A percentile compares a stretch with the other conserved stretches of the same genome.
Evolutionary conservation across 257 asterid genomes (phyloP).

Genomic region (Nicotiana tomentosiformis): DNA sequence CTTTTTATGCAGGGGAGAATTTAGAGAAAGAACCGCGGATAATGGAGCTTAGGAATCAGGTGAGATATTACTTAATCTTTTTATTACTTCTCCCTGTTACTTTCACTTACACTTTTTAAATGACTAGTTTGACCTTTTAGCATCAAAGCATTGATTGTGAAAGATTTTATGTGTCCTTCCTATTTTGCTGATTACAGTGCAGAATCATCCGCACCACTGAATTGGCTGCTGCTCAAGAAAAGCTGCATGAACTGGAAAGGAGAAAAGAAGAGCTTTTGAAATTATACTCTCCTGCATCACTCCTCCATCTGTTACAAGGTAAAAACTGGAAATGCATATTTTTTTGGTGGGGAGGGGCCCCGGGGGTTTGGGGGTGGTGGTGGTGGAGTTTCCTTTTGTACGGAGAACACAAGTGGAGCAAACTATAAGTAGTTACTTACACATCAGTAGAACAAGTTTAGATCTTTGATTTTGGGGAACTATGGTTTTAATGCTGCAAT

Average conservation of each 20-base stretch:
- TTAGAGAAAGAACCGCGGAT: conserved; percentile 86
- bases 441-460: background rate
- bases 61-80: conserved; percentile 18
- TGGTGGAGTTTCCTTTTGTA: background rate
- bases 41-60: conserved; percentile 98
- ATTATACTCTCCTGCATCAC: conserved; percentile 64
- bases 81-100: background rate
- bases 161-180: conserved; percentile 4
- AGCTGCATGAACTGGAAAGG: conserved; percentile 69
- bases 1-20: conserved; percentile 57
- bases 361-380: background rate
- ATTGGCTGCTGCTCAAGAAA: conserved; percentile 94
- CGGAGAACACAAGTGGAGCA: background rate
- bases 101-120: background rate
- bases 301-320: conserved; percentile 78
- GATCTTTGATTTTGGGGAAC: background rate
- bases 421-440: background rate
- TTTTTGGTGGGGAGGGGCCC: background rate
- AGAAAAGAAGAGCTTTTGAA: conserved; percentile 63
- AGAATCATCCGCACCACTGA: conserved; percentile 90
- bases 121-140: background rate
- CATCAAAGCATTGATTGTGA: background rate
- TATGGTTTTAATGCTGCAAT: background rate
- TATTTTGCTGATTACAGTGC: conserved; percentile 55
- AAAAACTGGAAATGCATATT: background rate